These are phyloP conservation scores for Candida nemodendra DNA, from an alignment of 805 yeast genomes.

Conservation along the genomic window DNA sequence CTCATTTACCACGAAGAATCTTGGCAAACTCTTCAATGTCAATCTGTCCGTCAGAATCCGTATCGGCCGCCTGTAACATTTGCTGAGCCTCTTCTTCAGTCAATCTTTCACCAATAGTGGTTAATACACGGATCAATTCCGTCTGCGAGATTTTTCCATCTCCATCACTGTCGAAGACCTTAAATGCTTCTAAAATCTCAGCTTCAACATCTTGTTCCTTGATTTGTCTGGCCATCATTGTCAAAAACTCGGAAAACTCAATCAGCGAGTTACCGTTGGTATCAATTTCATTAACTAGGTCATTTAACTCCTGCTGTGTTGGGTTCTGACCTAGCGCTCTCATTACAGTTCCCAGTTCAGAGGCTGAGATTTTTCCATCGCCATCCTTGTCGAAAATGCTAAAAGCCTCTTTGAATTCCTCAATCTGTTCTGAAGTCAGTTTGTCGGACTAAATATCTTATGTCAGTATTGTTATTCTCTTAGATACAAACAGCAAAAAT, in stretches of 20 bases:
- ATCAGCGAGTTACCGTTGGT: slow-evolving; percentile 90
- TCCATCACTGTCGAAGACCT: slow-evolving; percentile 94
- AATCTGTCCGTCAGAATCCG: slow-evolving; percentile 95
- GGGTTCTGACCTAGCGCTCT: slow-evolving; percentile 98
- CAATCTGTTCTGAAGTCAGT: slow-evolving; percentile 92
- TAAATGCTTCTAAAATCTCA: slow-evolving; percentile 95
- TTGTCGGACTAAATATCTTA: slow-evolving; percentile 64
- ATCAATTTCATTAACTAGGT: slow-evolving; percentile 96
- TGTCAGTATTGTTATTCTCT: slow-evolving; percentile 6
- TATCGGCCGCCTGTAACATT: slow-evolving; percentile 94
- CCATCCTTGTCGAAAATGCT: slow-evolving; percentile 95
- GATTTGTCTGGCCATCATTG: slow-evolving; percentile 89
- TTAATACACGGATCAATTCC: slow-evolving; percentile 93
- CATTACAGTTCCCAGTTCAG: slow-evolving; percentile 97
- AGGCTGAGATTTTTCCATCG: slow-evolving; percentile 94
- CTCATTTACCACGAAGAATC: slow-evolving; percentile 71
- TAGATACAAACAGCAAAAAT: no score
- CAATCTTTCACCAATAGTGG: slow-evolving; percentile 95
- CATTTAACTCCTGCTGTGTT: slow-evolving; percentile 91
- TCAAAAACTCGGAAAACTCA: slow-evolving; percentile 78
- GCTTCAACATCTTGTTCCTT: slow-evolving; percentile 97
- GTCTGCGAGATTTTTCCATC: slow-evolving; percentile 97
- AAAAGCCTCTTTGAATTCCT: slow-evolving; percentile 97
- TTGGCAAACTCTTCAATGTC: slow-evolving; percentile 96
- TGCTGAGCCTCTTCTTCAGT: slow-evolving; percentile 97